A percentile compares a stretch with the other conserved stretches of the same genome.
These are phyloP conservation scores for Crithidia mellificae DNA, from an alignment of 208 protist species.

Conservation along the genomic window DNA sequence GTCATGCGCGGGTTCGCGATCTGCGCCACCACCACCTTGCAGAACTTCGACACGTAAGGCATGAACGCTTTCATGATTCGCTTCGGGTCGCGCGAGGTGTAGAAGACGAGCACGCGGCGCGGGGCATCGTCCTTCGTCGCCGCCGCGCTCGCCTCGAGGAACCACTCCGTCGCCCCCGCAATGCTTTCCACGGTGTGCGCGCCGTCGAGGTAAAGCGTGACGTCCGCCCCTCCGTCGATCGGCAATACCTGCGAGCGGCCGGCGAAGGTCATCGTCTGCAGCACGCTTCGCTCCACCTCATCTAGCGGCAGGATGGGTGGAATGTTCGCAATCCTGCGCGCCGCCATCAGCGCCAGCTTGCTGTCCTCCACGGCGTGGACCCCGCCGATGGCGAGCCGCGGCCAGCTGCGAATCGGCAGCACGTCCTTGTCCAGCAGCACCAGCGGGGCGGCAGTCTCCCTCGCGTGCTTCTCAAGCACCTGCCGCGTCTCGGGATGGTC, in stretches of 20 bases:
- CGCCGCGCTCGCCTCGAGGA: conserved; percentile 64
- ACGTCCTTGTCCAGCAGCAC: conserved; percentile 61
- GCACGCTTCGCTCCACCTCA: conserved; percentile 57
- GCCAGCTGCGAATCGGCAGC: conserved; percentile 74
- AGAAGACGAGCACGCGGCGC: conserved; percentile 79
- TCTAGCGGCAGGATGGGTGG: conserved; percentile 57
- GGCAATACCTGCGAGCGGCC: conserved; percentile 78
- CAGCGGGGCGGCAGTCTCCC: conserved; percentile 43
- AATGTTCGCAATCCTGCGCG: conserved; percentile 62
- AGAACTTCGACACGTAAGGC: conserved; percentile 62
- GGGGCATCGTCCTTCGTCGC: conserved; percentile 37
- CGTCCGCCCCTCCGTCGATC: conserved; percentile 42
- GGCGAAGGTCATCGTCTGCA: conserved; percentile 66
- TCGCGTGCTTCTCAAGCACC: conserved; percentile 60
- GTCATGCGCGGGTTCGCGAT: conserved; percentile 53
- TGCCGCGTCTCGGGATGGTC: conserved; percentile 65
- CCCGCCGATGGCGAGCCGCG: conserved; percentile 74
- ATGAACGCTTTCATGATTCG: conserved; percentile 78
- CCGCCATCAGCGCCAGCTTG: conserved; percentile 79
- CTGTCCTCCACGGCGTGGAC: conserved; percentile 78
- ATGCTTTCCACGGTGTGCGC: conserved; percentile 90
- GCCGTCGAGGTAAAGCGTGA: conserved; percentile 84
- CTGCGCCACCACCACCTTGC: conserved; percentile 66
- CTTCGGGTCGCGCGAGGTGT: conserved; percentile 67
- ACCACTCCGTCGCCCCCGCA: conserved; percentile 65